A percentile compares a stretch with the other conserved stretches of the same genome.
These are phyloP conservation scores for Crithidia brevicula DNA, from an alignment of 208 protist genomes.

Conservation along the genomic window DNA sequence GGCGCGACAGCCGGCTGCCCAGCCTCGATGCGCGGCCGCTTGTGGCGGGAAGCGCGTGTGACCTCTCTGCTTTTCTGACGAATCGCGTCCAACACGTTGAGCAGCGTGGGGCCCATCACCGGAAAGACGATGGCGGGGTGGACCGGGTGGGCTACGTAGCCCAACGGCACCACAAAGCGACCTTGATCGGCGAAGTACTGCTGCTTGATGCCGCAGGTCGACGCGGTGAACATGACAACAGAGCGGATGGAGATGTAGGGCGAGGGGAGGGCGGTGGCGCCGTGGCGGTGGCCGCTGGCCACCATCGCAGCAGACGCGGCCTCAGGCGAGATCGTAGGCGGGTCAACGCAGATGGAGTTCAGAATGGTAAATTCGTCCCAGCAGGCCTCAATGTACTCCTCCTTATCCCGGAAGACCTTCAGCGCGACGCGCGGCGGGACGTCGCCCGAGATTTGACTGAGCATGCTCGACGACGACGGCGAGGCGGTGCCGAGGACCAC, in stretches of 20 bases:
- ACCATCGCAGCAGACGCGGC: slow-evolving; percentile 9
- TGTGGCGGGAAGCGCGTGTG: slow-evolving; percentile 25
- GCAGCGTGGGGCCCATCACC: slow-evolving; percentile 69
- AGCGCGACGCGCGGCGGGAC: slow-evolving; percentile 48
- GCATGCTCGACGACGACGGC: slow-evolving; percentile 15
- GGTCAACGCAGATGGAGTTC: slow-evolving; percentile 31
- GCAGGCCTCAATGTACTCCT: slow-evolving; percentile 69
- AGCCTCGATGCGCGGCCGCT: slow-evolving; percentile 27
- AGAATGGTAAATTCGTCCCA: slow-evolving; percentile 76
- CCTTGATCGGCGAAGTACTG: slow-evolving; percentile 53
- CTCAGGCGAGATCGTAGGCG: slow-evolving; percentile 17
- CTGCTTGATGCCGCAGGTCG: slow-evolving; percentile 35
- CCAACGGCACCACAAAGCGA: slow-evolving; percentile 61
- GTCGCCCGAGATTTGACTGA: slow-evolving; percentile 23
- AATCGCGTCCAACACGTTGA: slow-evolving; percentile 59
- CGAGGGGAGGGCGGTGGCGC: slow-evolving; percentile 7
- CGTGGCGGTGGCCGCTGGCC: slow-evolving; percentile 18
- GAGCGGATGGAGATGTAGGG: slow-evolving; percentile 35
- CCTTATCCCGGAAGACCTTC: slow-evolving; percentile 82
- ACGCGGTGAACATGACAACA: slow-evolving; percentile 44
- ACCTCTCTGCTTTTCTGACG: slow-evolving; percentile 44
- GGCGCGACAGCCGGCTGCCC: not conserved
- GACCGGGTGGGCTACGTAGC: slow-evolving; percentile 68
- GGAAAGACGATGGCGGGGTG: slow-evolving; percentile 81
- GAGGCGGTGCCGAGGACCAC: slow-evolving; percentile 58